Evolutionary conservation across 306 rosid species (phyloP), one percentile per base, ranked within the genome.

Genomic region (Hippophae tibetana): DNA sequence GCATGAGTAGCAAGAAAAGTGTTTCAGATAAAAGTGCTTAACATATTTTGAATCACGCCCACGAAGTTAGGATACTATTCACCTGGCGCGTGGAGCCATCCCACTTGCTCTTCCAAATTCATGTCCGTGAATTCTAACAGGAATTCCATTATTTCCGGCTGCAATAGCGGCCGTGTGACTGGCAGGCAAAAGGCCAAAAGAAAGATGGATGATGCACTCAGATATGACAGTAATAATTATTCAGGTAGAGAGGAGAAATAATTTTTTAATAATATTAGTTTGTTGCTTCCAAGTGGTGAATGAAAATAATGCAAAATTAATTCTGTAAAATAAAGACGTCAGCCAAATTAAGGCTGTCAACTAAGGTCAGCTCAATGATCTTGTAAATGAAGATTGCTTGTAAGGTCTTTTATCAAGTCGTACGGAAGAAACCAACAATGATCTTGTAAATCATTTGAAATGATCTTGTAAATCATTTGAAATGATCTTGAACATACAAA

Each of bases 11-110:
- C 63, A 45, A 65, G 53, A 61, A 65, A 64, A 67, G 54, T 52
- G 63, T 55, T 31, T 49, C 43, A 14, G 53, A 65, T 65, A 71
- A 68, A 62, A 56, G 61, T 54, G 69, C 63, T 52, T 61, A 75
- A 52, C 59, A 62, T 10, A 54, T 57, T 67, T 56, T 63, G 66
- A 74, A 70, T 52, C 43, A 45, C 43, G 52, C 65, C 50, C 62
- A 54, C 31, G 14, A 58, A 51, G 43, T 41, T 8, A 31, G 68
- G 54, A 51, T 63, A 44, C 59, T 61, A 56, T 64, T 81, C 78
- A 86, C 99, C 99, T 89, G 43, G 99, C 97, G 70, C 95, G 99
- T 31, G 99, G 99, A 72, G 99, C 99, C 99, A 93, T 93, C 73
- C 99, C 99, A 65, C 99, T 93, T 26, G 99, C 99, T 76, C 69